phyloP scores from a whole-genome alignment of 2,329 filamentous ascomycete species.

The Thelonectria blattea region DNA sequence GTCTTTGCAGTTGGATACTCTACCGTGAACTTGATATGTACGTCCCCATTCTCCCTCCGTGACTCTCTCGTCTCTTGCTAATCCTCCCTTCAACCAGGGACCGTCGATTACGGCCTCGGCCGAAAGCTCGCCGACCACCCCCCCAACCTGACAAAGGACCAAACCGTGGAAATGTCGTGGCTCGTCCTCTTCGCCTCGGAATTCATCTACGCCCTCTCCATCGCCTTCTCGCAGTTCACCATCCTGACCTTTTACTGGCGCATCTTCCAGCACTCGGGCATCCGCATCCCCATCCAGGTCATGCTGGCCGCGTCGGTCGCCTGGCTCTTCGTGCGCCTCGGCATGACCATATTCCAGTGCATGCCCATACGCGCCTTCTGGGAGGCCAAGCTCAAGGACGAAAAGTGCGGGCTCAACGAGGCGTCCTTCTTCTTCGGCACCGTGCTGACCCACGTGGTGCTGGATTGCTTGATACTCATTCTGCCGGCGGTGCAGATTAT shows the following conservation, averaged over 20 bases:
- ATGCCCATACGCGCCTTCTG: slow-evolving; percentile 43
- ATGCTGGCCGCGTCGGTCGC: slow-evolving; percentile 28
- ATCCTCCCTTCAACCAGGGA: slow-evolving; percentile 21
- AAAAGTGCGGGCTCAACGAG: slow-evolving; percentile 39
- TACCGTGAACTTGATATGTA: slow-evolving; percentile 28
- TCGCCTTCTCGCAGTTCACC: slow-evolving; percentile 38
- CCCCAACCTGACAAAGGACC: neutral
- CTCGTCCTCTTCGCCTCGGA: slow-evolving; percentile 27
- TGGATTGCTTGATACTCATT: slow-evolving; percentile 40
- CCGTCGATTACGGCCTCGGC: slow-evolving; percentile 24
- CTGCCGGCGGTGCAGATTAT: slow-evolving; percentile 39
- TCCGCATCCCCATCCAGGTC: slow-evolving; percentile 36
- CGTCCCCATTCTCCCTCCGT: neutral
- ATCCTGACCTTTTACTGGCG: slow-evolving; percentile 42
- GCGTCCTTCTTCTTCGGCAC: slow-evolving; percentile 43
- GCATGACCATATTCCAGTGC: slow-evolving; percentile 44
- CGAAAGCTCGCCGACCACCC: slow-evolving; percentile 4
- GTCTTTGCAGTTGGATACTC: slow-evolving; percentile 25
- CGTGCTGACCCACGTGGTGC: slow-evolving; percentile 38
- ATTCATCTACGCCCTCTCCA: slow-evolving; percentile 35
- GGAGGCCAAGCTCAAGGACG: slow-evolving; percentile 35
- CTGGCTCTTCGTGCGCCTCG: slow-evolving; percentile 40
- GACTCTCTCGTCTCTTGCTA: neutral
- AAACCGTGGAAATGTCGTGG: slow-evolving; percentile 17
- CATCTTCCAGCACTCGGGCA: slow-evolving; percentile 35